Percentiles rank a stretch among this genome's conserved stretches.
Evolutionary conservation across 2,329 filamentous ascomycete genomes (phyloP).

Genomic region (Aurifilum marmelostoma): DNA sequence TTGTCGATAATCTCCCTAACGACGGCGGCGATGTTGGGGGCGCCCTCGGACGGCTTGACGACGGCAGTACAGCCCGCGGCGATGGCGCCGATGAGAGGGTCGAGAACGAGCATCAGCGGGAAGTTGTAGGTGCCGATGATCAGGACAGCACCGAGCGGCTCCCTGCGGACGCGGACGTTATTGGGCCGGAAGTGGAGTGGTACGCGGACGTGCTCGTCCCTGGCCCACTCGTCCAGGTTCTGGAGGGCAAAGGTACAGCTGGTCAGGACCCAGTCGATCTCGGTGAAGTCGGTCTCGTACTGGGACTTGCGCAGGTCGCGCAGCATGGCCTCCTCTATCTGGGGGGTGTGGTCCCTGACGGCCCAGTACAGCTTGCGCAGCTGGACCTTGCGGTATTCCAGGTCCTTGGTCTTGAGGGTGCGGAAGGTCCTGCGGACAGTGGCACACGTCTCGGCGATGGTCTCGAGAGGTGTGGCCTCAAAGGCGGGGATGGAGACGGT

Average conservation of each 20-base stretch:
- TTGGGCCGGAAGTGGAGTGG: conserved; percentile 69
- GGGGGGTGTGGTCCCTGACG: conserved; percentile 74
- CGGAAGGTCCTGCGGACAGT: conserved; percentile 71
- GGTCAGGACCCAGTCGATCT: conserved; percentile 78
- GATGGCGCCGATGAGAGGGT: conserved; percentile 85
- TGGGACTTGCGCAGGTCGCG: conserved; percentile 77
- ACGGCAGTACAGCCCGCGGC: conserved; percentile 88
- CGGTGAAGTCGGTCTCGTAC: conserved; percentile 74
- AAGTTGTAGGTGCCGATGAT: conserved; percentile 96
- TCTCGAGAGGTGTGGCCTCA: conserved; percentile 65
- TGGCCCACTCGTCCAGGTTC: conserved; percentile 79
- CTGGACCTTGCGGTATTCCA: conserved; percentile 82
- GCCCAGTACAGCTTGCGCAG: conserved; percentile 96
- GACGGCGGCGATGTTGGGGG: conserved; percentile 76
- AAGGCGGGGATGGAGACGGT: conserved; percentile 50
- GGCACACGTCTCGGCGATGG: conserved; percentile 65
- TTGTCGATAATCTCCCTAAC: conserved; percentile 77
- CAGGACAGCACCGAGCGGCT: conserved; percentile 81
- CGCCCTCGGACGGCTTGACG: conserved; percentile 86
- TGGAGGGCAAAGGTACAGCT: conserved; percentile 80
- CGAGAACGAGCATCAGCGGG: conserved; percentile 78
- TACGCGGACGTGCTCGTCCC: conserved; percentile 76
- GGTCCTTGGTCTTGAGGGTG: conserved; percentile 77
- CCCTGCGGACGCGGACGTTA: conserved; percentile 78
- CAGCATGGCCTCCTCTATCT: conserved; percentile 74